Conservation (phyloP, 2,329 filamentous ascomycete species). For the Tolypocladium ophioglossoides region DNA sequence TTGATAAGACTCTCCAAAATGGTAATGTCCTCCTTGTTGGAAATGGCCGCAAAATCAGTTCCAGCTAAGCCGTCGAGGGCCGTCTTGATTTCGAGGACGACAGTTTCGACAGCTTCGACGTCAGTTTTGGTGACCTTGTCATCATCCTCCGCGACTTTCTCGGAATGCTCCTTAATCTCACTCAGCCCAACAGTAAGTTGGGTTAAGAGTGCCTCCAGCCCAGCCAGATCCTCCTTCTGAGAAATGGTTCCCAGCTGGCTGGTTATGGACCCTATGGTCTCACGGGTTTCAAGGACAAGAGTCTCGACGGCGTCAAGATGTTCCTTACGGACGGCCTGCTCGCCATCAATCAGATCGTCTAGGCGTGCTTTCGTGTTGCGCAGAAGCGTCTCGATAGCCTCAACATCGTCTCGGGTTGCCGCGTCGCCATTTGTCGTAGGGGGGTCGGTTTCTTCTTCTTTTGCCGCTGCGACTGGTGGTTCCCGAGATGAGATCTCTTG, state of each 20-base stretch:
- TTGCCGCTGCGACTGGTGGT: slow-evolving; percentile 5
- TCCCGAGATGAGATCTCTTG: slow-evolving; percentile 30
- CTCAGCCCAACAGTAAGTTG: slow-evolving; percentile 69
- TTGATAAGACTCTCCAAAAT: slow-evolving; percentile 57
- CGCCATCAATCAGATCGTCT: slow-evolving; percentile 67
- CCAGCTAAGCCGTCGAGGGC: slow-evolving; percentile 64
- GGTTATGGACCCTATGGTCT: slow-evolving; percentile 56
- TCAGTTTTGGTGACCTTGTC: slow-evolving; percentile 72
- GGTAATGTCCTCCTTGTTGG: slow-evolving; percentile 63
- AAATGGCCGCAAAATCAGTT: slow-evolving; percentile 58
- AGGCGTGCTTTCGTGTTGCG: slow-evolving; percentile 81
- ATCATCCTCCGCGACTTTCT: slow-evolving; percentile 42
- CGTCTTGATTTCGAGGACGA: slow-evolving; percentile 77
- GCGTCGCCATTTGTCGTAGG: slow-evolving; percentile 18
- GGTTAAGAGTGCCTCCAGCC: slow-evolving; percentile 66
- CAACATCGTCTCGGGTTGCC: slow-evolving; percentile 63
- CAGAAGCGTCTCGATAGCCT: slow-evolving; percentile 83
- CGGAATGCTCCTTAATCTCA: slow-evolving; percentile 53
- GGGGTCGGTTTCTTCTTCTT: slow-evolving; percentile 10
- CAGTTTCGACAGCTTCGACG: slow-evolving; percentile 67
- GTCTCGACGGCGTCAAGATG: slow-evolving; percentile 56
- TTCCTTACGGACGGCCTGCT: slow-evolving; percentile 57
- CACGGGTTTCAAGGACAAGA: slow-evolving; percentile 61
- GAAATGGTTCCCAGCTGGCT: slow-evolving; percentile 59
- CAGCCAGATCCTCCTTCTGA: slow-evolving; percentile 67